phyloP scores from a whole-genome alignment of 2,329 filamentous ascomycete species.

The Microascus cirrosus region DNA sequence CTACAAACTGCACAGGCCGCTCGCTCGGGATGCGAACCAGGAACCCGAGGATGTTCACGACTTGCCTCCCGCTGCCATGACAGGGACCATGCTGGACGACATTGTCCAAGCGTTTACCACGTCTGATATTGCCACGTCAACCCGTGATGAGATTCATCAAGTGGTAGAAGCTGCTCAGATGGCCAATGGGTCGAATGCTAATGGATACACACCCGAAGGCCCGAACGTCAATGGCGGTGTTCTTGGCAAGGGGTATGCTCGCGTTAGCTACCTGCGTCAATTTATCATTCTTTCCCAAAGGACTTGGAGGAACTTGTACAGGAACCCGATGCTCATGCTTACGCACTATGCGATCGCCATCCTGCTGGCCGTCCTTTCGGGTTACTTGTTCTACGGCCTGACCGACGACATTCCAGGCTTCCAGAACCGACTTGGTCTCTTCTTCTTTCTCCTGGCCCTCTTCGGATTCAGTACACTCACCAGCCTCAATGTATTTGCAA shows the following conservation, averaged over 20 bases:
- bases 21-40: neutral
- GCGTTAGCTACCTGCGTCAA: conserved; percentile 68
- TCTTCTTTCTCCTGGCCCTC: conserved; percentile 92
- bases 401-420: conserved; percentile 96
- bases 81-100: conserved; percentile 68
- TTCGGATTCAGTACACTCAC: conserved; percentile 97
- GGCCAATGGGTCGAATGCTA: conserved; percentile 53
- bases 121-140: conserved; percentile 65
- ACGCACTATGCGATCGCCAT: conserved; percentile 98
- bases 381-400: conserved; percentile 90
- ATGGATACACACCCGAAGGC: conserved; percentile 33
- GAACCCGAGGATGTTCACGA: conserved; percentile 54
- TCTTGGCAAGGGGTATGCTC: conserved; percentile 69
- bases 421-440: conserved; percentile 91
- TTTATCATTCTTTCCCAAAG: conserved; percentile 82
- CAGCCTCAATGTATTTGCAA: conserved; percentile 83
- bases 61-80: conserved; percentile 45
- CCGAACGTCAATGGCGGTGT: conserved; percentile 41
- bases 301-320: conserved; percentile 95
- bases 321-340: conserved; percentile 96
- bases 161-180: conserved; percentile 53
- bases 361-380: conserved; percentile 82
- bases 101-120: conserved; percentile 65
- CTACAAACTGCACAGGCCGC: conserved; percentile 32
- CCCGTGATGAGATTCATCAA: conserved; percentile 67